Evolutionary conservation across 768 basidiomycete species (phyloP).

Genomic region (Xerocomellus amylosporus): DNA sequence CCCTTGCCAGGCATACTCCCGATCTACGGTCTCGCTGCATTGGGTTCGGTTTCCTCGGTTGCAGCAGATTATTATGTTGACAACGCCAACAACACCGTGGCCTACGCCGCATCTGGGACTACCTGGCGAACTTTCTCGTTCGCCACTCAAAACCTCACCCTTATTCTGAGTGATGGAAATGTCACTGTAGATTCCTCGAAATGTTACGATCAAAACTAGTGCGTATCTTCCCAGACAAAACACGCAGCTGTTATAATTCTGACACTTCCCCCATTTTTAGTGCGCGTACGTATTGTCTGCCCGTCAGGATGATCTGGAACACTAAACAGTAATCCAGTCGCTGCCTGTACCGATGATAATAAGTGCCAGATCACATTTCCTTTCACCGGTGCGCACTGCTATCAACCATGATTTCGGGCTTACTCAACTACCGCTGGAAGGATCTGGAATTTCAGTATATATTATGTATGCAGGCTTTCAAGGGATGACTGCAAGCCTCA

Average conservation of each 20-base stretch:
- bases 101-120: neutral
- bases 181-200: slow-evolving; percentile 8
- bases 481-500: slow-evolving; percentile 10
- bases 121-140: slow-evolving; percentile 4
- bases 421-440: neutral
- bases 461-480: slow-evolving; percentile 12
- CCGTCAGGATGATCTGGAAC: neutral
- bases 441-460: slow-evolving; percentile 17
- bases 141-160: slow-evolving; percentile 3
- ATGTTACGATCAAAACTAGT: slow-evolving; percentile 18
- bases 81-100: slow-evolving; percentile 9
- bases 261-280: neutral
- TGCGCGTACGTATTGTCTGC: slow-evolving; percentile 5
- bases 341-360: neutral
- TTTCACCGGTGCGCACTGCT: slow-evolving; percentile 10
- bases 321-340: slow-evolving; percentile 7
- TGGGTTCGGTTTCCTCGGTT: neutral
- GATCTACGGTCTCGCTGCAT: neutral
- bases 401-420: neutral
- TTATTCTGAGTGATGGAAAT: neutral
- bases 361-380: slow-evolving; percentile 14
- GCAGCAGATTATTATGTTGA: slow-evolving; percentile 15
- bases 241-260: neutral
- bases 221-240: neutral
- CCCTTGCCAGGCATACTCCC: neutral